phyloP scores from a whole-genome alignment of 75 land plant genomes.

The Pinus albicaulis region DNA sequence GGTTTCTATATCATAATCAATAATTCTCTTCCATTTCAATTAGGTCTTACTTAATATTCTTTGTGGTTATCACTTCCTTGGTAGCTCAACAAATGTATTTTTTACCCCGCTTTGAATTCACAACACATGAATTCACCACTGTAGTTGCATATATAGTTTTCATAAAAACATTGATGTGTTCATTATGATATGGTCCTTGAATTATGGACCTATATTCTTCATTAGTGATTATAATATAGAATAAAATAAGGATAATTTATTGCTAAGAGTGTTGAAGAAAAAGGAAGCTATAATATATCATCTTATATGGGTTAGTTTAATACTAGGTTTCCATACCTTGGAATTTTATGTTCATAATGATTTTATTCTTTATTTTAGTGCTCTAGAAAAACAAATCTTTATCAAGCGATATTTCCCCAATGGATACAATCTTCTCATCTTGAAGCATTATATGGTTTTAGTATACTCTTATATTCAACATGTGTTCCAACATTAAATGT shows the following conservation, averaged over 20 bases:
- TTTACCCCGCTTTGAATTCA: background rate
- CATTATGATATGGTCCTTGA: background rate
- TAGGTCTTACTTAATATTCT: too few species aligned
- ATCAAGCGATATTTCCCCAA: too few species aligned
- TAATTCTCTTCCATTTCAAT: too few species aligned
- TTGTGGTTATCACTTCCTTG: background rate
- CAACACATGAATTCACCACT: background rate
- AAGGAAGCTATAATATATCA: slow-evolving; percentile 3
- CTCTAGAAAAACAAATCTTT: too few species aligned
- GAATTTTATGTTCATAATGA: background rate
- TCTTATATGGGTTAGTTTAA: background rate
- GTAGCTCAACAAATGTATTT: background rate
- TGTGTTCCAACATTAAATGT: too few species aligned
- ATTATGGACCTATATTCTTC: background rate
- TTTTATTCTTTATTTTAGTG: too few species aligned
- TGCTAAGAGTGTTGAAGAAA: background rate
- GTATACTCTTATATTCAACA: too few species aligned
- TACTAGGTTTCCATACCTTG: slow-evolving; percentile 2
- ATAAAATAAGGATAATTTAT: background rate
- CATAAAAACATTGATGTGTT: background rate
- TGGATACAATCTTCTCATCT: too few species aligned
- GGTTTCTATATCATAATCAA: background rate
- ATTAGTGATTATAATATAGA: slow-evolving; percentile 3
- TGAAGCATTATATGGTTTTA: too few species aligned
- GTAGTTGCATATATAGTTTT: background rate